phyloP scores from a whole-genome alignment of 2,329 filamentous ascomycete genomes.

The Thermomyces lanuginosus region DNA sequence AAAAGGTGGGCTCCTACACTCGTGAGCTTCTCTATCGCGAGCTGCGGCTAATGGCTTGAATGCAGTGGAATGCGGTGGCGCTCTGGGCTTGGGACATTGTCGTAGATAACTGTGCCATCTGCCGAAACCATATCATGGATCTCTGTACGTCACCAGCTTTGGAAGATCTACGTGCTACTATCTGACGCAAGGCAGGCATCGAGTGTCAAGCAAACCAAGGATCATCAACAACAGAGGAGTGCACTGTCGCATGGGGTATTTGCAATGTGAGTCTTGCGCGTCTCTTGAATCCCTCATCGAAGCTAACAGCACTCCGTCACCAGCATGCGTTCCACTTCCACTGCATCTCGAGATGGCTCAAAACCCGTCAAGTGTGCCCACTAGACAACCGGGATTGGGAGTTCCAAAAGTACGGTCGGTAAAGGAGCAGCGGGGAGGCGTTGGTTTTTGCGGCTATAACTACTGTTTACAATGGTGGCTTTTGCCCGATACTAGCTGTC shows the following conservation, averaged over 20 bases:
- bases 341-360: conserved; percentile 97
- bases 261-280: conserved; percentile 61
- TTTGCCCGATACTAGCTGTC: too few relatives aligned
- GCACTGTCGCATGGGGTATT: conserved; percentile 96
- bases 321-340: conserved; percentile 99
- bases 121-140: conserved; percentile 99
- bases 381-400: conserved; percentile 98
- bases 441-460: too few relatives aligned
- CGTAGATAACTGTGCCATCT: conserved; percentile 98
- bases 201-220: conserved; percentile 98
- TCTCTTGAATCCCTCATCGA: conserved; percentile 1
- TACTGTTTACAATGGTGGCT: too few relatives aligned
- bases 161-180: conserved; percentile 1
- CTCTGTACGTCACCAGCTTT: conserved; percentile 47
- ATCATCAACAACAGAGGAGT: conserved; percentile 92
- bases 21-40: conserved; percentile 3
- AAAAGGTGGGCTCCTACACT: conserved; percentile 58
- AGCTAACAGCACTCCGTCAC: conserved; percentile 2
- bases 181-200: conserved; percentile 46
- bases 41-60: conserved; percentile 7
- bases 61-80: conserved; percentile 97
- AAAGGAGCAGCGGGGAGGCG: too few relatives aligned
- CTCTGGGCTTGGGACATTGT: conserved; percentile 99
- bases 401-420: conserved; percentile 93
- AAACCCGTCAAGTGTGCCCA: conserved; percentile 96